Evolutionary conservation across 257 asterid species (phyloP).

Genomic region (Schizonepeta tenuifolia): DNA sequence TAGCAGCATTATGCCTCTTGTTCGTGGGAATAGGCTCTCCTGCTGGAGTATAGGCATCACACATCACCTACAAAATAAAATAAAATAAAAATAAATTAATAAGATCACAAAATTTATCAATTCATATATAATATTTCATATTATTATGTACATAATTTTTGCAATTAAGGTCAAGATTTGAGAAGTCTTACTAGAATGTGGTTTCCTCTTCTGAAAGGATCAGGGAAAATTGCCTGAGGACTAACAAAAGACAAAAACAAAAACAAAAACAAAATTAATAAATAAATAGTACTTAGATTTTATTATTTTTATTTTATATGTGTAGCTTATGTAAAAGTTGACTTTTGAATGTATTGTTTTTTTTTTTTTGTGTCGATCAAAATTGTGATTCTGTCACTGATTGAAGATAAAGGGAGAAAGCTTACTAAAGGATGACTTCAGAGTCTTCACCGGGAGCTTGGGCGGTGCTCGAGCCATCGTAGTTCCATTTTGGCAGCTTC

Average conservation of each 20-base stretch:
- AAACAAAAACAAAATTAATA: background rate
- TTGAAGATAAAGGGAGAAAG: background rate
- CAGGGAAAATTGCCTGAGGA: conserved; percentile 63
- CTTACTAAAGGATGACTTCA: conserved; percentile 59
- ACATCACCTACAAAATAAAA: conserved; percentile 43
- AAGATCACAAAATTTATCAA: background rate
- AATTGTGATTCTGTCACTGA: too few relatives aligned
- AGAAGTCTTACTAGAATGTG: conserved; percentile 48
- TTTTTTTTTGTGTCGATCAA: too few relatives aligned
- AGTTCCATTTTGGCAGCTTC: conserved; percentile 64
- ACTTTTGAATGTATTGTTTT: too few relatives aligned
- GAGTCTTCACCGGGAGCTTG: conserved; percentile 67
- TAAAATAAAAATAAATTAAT: too few relatives aligned
- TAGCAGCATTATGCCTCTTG: conserved; percentile 54
- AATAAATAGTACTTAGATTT: too few relatives aligned
- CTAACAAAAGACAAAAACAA: conserved; percentile 25
- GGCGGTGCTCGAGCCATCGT: conserved; percentile 57
- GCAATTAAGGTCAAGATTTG: too few relatives aligned
- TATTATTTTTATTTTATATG: too few relatives aligned
- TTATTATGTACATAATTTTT: background rate
- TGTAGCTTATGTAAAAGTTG: too few relatives aligned
- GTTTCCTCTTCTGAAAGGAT: conserved; percentile 67
- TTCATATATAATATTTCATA: background rate
- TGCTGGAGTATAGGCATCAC: conserved; percentile 57
- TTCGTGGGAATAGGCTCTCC: conserved; percentile 69